These are phyloP conservation scores for Verticillium isaacii DNA, from an alignment of 2,329 filamentous ascomycete genomes.

Conservation along the genomic window DNA sequence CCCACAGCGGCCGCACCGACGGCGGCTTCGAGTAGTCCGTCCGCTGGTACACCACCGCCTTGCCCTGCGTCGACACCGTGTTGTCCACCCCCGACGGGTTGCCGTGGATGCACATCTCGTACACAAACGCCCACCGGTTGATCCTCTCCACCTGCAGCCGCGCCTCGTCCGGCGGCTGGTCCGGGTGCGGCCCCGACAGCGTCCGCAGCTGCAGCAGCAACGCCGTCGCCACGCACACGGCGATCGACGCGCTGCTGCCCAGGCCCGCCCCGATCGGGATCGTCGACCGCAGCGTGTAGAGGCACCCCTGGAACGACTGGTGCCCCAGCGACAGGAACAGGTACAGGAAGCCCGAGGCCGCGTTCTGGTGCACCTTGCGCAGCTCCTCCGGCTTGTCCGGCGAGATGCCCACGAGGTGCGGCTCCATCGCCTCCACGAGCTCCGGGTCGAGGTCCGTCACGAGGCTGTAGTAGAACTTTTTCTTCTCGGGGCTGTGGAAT, in stretches of 20 bases:
- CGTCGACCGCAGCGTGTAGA: constrained; percentile 89
- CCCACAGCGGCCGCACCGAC: constrained; percentile 68
- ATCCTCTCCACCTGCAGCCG: constrained; percentile 88
- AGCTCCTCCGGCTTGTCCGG: constrained; percentile 59
- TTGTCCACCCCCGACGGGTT: constrained; percentile 97
- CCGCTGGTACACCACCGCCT: constrained; percentile 87
- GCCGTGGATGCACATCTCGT: constrained; percentile 94
- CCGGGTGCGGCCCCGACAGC: constrained; percentile 83
- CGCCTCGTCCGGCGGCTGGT: constrained; percentile 85
- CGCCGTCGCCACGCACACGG: constrained; percentile 80
- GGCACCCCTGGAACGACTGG: constrained; percentile 70
- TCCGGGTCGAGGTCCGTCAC: constrained; percentile 81
- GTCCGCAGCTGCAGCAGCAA: constrained; percentile 84
- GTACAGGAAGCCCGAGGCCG: constrained; percentile 85
- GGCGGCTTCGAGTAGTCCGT: constrained; percentile 74
- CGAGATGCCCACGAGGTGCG: constrained; percentile 71
- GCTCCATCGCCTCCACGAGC: constrained; percentile 73
- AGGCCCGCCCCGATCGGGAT: constrained; percentile 90
- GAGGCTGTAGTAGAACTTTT: constrained; percentile 91
- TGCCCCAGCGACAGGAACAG: constrained; percentile 85
- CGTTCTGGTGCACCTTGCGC: constrained; percentile 78
- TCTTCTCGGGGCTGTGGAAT: constrained; percentile 78
- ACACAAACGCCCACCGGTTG: constrained; percentile 96
- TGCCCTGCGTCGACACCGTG: constrained; percentile 88
- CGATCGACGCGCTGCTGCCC: constrained; percentile 90